Percentiles rank a stretch among this genome's conserved stretches.
phyloP scores from a whole-genome alignment of 2,329 filamentous ascomycete species.

The Phialophora verrucosa region DNA sequence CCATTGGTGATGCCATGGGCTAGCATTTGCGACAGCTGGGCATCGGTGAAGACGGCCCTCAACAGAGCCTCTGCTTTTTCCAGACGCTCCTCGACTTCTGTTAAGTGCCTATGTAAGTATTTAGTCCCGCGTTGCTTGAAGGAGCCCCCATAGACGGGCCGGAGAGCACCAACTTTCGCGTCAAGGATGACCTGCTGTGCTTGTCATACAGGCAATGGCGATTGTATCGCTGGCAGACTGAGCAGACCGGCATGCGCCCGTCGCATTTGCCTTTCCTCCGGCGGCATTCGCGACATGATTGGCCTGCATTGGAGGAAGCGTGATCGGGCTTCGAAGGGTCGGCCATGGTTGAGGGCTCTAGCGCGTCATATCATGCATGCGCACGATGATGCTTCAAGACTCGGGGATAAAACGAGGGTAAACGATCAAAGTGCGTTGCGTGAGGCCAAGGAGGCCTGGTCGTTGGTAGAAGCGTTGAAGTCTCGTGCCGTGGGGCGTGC shows the following conservation, averaged over 20 bases:
- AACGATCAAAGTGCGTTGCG: neutral
- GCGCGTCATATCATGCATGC: slow-evolving; percentile 9
- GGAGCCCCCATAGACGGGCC: neutral
- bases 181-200: slow-evolving; percentile 35
- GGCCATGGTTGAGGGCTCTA: slow-evolving; percentile 18
- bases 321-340: slow-evolving; percentile 23
- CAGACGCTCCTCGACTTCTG: slow-evolving; percentile 35
- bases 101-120: slow-evolving; percentile 29
- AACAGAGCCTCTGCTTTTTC: slow-evolving; percentile 34
- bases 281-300: slow-evolving; percentile 34
- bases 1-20: slow-evolving; percentile 26
- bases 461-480: neutral
- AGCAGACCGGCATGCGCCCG: slow-evolving; percentile 34
- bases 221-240: slow-evolving; percentile 36
- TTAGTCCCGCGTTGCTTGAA: slow-evolving; percentile 7
- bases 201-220: slow-evolving; percentile 37
- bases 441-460: neutral
- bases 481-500: neutral
- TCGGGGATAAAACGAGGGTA: neutral
- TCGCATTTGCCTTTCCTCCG: slow-evolving; percentile 35
- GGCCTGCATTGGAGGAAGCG: slow-evolving; percentile 24
- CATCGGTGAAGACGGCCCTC: slow-evolving; percentile 31
- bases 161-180: slow-evolving; percentile 28
- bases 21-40: slow-evolving; percentile 32
- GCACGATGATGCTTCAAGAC: neutral